A percentile compares a stretch with the other conserved stretches of the same genome.
These are phyloP conservation scores for Fusarium sp. DNA, from an alignment of 2,329 filamentous ascomycete species.

Conservation along the genomic window DNA sequence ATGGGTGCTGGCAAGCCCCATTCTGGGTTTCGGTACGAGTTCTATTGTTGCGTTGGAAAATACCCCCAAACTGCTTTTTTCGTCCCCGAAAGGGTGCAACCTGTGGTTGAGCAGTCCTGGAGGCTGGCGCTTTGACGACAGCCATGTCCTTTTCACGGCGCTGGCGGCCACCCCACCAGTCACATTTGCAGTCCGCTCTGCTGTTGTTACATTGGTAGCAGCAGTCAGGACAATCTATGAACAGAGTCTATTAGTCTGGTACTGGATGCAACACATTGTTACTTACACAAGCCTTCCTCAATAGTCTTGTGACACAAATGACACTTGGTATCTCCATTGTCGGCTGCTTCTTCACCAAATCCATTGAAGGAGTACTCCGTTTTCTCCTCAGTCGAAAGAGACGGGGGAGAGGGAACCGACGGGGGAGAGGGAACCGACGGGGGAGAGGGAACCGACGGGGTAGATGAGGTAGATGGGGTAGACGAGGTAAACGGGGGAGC, in stretches of 20 bases:
- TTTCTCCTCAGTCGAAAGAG: background rate
- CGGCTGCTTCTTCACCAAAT: background rate
- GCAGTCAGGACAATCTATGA: conserved; percentile 8
- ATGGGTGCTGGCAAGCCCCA: background rate
- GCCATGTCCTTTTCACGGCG: background rate
- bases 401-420: too few relatives aligned
- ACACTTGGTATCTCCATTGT: background rate
- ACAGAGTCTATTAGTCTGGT: background rate
- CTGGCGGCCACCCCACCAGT: conserved; percentile 2
- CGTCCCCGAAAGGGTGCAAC: background rate
- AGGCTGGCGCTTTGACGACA: background rate
- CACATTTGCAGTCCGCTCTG: background rate
- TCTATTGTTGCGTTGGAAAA: background rate
- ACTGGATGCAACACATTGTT: background rate
- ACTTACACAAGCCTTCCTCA: background rate
- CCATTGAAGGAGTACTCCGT: background rate
- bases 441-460: background rate
- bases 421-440: too few relatives aligned
- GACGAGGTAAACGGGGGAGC: background rate
- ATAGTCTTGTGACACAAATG: background rate
- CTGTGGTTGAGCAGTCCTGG: background rate
- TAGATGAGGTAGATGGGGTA: background rate
- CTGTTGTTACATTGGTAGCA: conserved; percentile 3
- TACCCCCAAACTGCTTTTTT: background rate
- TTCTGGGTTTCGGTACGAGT: too few relatives aligned